phyloP scores from a whole-genome alignment of 345 rosid genomes.

The Populus ilicifolia region DNA sequence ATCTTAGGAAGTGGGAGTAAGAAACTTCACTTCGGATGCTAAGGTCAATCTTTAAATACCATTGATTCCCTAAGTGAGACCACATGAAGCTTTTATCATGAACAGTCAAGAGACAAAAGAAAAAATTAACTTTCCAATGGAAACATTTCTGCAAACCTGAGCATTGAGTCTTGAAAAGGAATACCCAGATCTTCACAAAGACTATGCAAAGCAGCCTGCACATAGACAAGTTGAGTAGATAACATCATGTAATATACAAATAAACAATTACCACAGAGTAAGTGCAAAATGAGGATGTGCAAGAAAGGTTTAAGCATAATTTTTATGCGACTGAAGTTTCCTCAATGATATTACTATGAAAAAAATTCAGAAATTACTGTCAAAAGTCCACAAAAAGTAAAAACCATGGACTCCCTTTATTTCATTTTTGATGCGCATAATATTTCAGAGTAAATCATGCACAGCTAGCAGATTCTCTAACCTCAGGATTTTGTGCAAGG shows the following conservation, averaged over 20 bases:
- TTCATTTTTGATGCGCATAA: neutral
- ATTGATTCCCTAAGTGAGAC: too few relatives aligned
- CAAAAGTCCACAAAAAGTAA: neutral
- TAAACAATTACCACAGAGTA: too few relatives aligned
- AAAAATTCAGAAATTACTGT: too few relatives aligned
- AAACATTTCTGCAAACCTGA: conserved; percentile 42
- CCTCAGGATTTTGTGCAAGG: conserved; percentile 81
- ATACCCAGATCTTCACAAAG: conserved; percentile 74
- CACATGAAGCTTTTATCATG: neutral
- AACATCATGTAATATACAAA: neutral
- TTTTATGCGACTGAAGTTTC: too few relatives aligned
- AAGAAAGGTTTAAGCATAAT: too few relatives aligned
- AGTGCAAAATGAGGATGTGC: too few relatives aligned
- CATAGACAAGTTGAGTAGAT: conserved; percentile 2
- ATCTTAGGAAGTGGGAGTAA: too few relatives aligned
- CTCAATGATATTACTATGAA: too few relatives aligned
- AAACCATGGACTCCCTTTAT: neutral
- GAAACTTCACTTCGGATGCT: too few relatives aligned
- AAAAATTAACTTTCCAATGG: neutral
- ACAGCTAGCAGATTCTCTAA: conserved; percentile 18
- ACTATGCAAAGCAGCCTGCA: conserved; percentile 62
- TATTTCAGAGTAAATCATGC: neutral
- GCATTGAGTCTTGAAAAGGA: conserved; percentile 74
- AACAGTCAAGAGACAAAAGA: neutral
- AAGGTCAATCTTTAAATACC: too few relatives aligned